These are phyloP conservation scores for Tricholoma bakamatsutake DNA, from an alignment of 768 basidiomycete genomes.

Conservation along the genomic window DNA sequence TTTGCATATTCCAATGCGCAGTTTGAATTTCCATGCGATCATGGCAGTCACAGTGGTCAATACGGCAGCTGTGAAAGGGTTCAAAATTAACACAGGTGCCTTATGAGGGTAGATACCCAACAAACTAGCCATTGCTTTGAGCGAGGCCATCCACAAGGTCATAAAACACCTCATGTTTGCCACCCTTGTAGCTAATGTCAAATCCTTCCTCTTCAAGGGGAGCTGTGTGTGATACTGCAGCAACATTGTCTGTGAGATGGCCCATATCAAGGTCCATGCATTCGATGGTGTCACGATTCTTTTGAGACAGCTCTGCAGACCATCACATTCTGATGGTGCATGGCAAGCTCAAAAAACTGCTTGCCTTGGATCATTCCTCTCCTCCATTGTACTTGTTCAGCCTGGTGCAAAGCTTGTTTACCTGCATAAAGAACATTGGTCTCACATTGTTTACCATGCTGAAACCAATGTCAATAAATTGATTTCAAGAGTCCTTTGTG, in stretches of 20 bases:
- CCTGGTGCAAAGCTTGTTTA: conserved; percentile 1
- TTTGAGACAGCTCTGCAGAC: conserved; percentile 1
- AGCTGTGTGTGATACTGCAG: conserved; percentile 5
- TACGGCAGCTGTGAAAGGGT: too few species aligned
- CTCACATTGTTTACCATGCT: neutral
- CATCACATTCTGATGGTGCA: neutral
- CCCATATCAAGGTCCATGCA: conserved; percentile 9
- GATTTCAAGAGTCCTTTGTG: neutral
- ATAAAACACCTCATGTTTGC: too few species aligned
- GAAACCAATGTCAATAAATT: neutral
- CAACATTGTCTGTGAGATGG: conserved; percentile 3
- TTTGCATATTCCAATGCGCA: too few species aligned
- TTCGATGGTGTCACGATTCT: conserved; percentile 1
- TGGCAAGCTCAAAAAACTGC: neutral
- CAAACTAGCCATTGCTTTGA: too few species aligned
- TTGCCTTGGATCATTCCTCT: conserved; percentile 3
- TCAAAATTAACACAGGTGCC: too few species aligned
- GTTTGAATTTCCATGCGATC: too few species aligned
- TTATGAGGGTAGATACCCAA: too few species aligned
- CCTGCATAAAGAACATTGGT: conserved; percentile 1
- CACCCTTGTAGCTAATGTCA: too few species aligned
- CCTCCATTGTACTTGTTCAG: neutral
- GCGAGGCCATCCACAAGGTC: too few species aligned
- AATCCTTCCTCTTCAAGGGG: too few species aligned
- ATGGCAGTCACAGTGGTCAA: too few species aligned